A percentile compares a stretch with the other conserved stretches of the same genome.
These are phyloP conservation scores for Fusarium sp. DNA, from an alignment of 2,329 filamentous ascomycete genomes.

Conservation along the genomic window DNA sequence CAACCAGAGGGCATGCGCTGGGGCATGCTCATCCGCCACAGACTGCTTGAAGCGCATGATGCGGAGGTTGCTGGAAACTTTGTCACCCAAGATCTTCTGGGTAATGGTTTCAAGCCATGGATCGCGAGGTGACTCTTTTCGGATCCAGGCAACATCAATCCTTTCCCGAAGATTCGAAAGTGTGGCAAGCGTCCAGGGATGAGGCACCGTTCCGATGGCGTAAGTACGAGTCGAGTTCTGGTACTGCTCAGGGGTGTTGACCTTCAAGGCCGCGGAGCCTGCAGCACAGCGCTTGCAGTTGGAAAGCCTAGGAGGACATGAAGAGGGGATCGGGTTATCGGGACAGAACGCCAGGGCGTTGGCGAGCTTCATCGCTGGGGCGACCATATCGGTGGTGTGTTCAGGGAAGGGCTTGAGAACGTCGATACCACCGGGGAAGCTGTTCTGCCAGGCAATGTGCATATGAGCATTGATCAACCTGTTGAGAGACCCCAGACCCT, in stretches of 20 bases:
- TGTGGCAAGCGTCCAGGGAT: conserved; percentile 86
- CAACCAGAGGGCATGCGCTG: conserved; percentile 81
- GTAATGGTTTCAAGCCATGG: conserved; percentile 82
- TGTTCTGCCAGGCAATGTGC: conserved; percentile 85
- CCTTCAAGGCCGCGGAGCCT: conserved; percentile 70
- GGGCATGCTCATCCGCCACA: conserved; percentile 76
- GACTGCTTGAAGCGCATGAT: conserved; percentile 83
- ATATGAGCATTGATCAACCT: conserved; percentile 86
- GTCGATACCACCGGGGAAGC: conserved; percentile 80
- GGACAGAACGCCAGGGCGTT: conserved; percentile 81
- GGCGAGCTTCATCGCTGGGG: conserved; percentile 78
- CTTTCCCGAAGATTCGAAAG: conserved; percentile 72
- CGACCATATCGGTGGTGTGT: conserved; percentile 79
- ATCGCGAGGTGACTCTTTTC: conserved; percentile 78
- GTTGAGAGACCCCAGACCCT: conserved; percentile 75
- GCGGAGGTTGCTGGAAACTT: conserved; percentile 70
- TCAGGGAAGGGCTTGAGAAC: conserved; percentile 84
- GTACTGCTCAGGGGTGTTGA: conserved; percentile 76
- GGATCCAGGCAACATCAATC: conserved; percentile 74
- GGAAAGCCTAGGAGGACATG: conserved; percentile 85
- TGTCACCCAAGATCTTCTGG: conserved; percentile 73
- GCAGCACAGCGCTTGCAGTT: conserved; percentile 79
- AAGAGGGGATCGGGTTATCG: conserved; percentile 76
- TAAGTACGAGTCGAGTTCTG: conserved; percentile 79
- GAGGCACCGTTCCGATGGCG: conserved; percentile 88